Evolutionary conservation across 371 early-diverging fungal species (phyloP).

Genomic region (Mucor racemosus): DNA sequence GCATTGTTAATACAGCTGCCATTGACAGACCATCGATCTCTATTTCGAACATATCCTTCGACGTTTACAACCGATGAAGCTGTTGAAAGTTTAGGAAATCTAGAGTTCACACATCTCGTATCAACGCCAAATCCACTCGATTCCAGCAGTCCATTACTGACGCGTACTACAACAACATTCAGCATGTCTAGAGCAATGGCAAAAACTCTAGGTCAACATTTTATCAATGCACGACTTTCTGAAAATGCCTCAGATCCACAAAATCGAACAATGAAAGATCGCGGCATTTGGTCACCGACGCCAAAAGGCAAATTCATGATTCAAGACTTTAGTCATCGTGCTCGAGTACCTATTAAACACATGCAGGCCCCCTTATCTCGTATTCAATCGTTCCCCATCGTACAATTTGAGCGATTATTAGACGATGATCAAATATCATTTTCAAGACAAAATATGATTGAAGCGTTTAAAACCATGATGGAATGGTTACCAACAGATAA

Average conservation of each 20-base stretch:
- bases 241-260: constrained; percentile 56
- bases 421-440: constrained; percentile 45
- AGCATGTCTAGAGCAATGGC: constrained; percentile 61
- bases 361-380: constrained; percentile 28
- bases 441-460: constrained; percentile 55
- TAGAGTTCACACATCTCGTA: constrained; percentile 59
- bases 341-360: constrained; percentile 40
- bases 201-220: constrained; percentile 57
- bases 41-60: constrained; percentile 58
- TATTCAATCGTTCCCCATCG: constrained; percentile 35
- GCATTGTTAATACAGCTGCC: constrained; percentile 47
- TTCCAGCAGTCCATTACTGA: constrained; percentile 31
- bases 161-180: constrained; percentile 57
- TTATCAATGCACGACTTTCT: constrained; percentile 60
- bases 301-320: constrained; percentile 60
- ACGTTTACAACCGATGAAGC: constrained; percentile 67
- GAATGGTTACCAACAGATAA: constrained; percentile 46
- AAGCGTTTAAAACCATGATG: constrained; percentile 63
- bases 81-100: constrained; percentile 46
- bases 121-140: constrained; percentile 59
- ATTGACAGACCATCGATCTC: constrained; percentile 46
- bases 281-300: constrained; percentile 56
- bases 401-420: constrained; percentile 40
- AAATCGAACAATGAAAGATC: constrained; percentile 56
- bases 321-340: constrained; percentile 46